These are phyloP conservation scores for Mycena chlorophos DNA, from an alignment of 768 basidiomycete genomes.

Conservation along the genomic window DNA sequence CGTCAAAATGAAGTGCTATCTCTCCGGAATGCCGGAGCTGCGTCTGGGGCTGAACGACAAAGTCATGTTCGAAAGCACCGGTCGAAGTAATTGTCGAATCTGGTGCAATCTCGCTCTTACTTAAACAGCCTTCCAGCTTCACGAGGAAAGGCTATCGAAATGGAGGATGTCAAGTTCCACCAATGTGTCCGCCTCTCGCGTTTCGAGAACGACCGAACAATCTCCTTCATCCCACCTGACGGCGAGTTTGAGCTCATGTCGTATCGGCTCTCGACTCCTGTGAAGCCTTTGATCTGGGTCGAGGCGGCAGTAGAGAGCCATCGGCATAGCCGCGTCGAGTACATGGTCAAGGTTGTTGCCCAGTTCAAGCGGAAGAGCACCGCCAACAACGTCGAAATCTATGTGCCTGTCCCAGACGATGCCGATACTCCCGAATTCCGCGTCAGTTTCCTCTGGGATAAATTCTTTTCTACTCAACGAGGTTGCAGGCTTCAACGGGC, in stretches of 20 bases:
- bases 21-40: constrained; percentile 99
- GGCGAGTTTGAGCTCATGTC: constrained; percentile 99
- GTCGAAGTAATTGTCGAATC: constrained; percentile 66
- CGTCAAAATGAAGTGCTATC: constrained; percentile 99
- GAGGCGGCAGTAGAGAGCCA: constrained; percentile 96
- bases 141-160: constrained; percentile 96
- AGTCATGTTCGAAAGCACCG: constrained; percentile 98
- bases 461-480: neutral
- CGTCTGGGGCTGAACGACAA: constrained; percentile 96
- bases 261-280: constrained; percentile 93
- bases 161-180: constrained; percentile 99
- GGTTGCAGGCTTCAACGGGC: constrained; percentile 81
- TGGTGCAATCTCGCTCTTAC: neutral
- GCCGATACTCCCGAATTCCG: constrained; percentile 97
- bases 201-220: constrained; percentile 98
- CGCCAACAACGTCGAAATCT: constrained; percentile 98
- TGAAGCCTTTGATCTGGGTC: constrained; percentile 97
- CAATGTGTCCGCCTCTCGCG: constrained; percentile 97
- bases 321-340: constrained; percentile 89
- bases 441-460: constrained; percentile 48
- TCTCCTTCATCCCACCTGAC: constrained; percentile 98
- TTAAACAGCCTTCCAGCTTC: constrained; percentile 51
- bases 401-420: constrained; percentile 98
- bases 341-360: constrained; percentile 93
- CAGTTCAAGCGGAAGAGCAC: constrained; percentile 97